These are phyloP conservation scores for Sporothrix brasiliensis DNA, from an alignment of 2,329 filamentous ascomycete species.

Conservation along the genomic window DNA sequence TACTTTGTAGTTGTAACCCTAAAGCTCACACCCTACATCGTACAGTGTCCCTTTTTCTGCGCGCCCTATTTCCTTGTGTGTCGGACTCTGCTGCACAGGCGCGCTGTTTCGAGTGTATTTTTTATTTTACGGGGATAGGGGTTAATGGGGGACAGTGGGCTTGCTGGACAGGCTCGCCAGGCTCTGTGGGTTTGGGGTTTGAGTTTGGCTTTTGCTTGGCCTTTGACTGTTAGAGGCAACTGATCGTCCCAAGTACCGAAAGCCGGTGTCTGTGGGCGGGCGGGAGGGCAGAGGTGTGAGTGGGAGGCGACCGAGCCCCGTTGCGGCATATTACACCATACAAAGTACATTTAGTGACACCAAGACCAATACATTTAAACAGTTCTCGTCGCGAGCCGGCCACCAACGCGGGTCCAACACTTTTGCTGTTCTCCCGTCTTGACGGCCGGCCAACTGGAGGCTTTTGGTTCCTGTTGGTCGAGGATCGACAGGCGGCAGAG, in stretches of 20 bases:
- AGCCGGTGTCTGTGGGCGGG: constrained; percentile 21
- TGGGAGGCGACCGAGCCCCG: background rate
- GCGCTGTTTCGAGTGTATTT: constrained; percentile 2
- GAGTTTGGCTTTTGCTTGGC: background rate
- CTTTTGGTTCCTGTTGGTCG: constrained; percentile 20
- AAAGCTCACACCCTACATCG: too few species aligned
- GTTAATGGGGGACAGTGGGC: background rate
- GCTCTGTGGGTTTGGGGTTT: background rate
- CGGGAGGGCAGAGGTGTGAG: background rate
- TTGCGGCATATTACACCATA: too few species aligned
- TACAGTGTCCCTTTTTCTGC: too few species aligned
- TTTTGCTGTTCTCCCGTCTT: too few species aligned
- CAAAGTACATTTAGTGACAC: too few species aligned
- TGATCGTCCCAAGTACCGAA: constrained; percentile 30
- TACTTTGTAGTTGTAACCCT: too few species aligned
- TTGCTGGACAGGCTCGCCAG: background rate
- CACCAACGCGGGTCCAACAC: too few species aligned
- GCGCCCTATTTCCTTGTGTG: constrained; percentile 20
- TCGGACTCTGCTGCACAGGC: constrained; percentile 9
- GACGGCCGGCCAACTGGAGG: background rate
- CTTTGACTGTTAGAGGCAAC: background rate
- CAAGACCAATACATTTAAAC: too few species aligned
- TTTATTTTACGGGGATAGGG: too few species aligned
- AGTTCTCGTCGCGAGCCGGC: too few species aligned
- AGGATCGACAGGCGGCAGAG: constrained; percentile 21